These are phyloP conservation scores for Spizellomyces sp. DNA, from an alignment of 192 early-diverging fungal genomes.

Conservation along the genomic window DNA sequence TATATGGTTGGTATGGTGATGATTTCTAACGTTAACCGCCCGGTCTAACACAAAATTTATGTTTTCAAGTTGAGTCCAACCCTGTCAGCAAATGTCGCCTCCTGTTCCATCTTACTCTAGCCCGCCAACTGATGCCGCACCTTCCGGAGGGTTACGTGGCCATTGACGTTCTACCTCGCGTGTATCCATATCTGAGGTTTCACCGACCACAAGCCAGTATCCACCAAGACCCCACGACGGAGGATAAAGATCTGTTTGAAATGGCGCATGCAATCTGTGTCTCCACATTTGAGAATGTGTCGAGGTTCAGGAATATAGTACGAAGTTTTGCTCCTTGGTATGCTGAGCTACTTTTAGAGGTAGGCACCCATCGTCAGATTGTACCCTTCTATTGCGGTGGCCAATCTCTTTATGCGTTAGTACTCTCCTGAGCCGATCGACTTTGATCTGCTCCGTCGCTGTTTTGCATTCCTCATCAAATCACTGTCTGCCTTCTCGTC, in stretches of 20 bases:
- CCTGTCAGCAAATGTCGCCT: slow-evolving; percentile 12
- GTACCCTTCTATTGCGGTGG: background rate
- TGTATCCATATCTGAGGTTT: slow-evolving; percentile 23
- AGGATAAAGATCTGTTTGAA: slow-evolving; percentile 34
- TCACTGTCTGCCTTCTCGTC: slow-evolving; percentile 12
- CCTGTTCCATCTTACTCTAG: slow-evolving; percentile 19
- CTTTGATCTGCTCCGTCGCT: slow-evolving; percentile 26
- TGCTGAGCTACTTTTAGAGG: slow-evolving; percentile 12
- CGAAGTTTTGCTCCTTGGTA: slow-evolving; percentile 28
- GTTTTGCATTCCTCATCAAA: slow-evolving; percentile 19
- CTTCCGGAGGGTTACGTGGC: slow-evolving; percentile 13
- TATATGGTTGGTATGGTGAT: no score
- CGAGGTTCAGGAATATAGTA: slow-evolving; percentile 1
- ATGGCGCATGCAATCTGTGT: slow-evolving; percentile 18
- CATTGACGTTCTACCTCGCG: slow-evolving; percentile 15
- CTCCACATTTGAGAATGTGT: slow-evolving; percentile 9
- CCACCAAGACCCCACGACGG: background rate
- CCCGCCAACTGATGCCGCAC: slow-evolving; percentile 10
- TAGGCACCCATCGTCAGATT: background rate
- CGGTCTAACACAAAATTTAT: no score
- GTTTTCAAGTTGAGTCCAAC: background rate
- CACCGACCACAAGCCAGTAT: background rate
- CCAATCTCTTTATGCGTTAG: background rate
- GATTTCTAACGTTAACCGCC: no score
- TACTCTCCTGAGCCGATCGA: slow-evolving; percentile 25